phyloP scores from a whole-genome alignment of 345 rosid species.

The Raphanus raphanistrum region DNA sequence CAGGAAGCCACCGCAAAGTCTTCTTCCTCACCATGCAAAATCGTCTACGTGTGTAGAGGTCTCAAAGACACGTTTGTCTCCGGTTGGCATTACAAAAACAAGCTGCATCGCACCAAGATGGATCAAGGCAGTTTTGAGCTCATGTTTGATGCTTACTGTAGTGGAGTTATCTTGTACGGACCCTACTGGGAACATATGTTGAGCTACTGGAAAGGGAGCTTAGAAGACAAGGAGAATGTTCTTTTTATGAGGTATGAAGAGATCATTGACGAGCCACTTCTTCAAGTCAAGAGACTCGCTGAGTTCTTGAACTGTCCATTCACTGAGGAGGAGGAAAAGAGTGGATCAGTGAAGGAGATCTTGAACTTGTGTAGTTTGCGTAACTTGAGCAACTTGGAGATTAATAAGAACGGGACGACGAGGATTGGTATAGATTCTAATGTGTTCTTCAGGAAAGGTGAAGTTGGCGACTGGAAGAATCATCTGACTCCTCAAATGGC shows the following conservation, averaged over 20 bases:
- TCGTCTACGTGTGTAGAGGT: slow-evolving; percentile 49
- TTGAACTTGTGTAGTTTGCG: not conserved
- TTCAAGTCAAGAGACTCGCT: not conserved
- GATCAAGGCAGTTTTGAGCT: not conserved
- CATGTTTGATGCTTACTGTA: not conserved
- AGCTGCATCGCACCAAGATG: not conserved
- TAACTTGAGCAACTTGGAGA: not conserved
- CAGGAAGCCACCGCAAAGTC: slow-evolving; percentile 28
- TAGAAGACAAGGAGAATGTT: not conserved
- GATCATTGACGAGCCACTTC: not conserved
- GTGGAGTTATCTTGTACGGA: not conserved
- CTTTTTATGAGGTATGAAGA: not conserved
- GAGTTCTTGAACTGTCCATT: not conserved
- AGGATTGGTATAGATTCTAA: not conserved
- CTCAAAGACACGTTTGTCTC: not conserved
- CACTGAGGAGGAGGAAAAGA: not conserved
- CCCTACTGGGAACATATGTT: not conserved
- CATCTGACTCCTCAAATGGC: not conserved
- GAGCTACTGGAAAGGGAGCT: not conserved
- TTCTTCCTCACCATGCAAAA: slow-evolving; percentile 42
- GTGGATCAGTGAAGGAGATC: slow-evolving; percentile 33
- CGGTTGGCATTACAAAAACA: not conserved
- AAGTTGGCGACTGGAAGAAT: slow-evolving; percentile 2
- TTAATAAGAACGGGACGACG: not conserved
- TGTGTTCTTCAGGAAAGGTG: not conserved